Conservation (phyloP, 1,284 basidiomycete species). For the Tilletia setariae region DNA sequence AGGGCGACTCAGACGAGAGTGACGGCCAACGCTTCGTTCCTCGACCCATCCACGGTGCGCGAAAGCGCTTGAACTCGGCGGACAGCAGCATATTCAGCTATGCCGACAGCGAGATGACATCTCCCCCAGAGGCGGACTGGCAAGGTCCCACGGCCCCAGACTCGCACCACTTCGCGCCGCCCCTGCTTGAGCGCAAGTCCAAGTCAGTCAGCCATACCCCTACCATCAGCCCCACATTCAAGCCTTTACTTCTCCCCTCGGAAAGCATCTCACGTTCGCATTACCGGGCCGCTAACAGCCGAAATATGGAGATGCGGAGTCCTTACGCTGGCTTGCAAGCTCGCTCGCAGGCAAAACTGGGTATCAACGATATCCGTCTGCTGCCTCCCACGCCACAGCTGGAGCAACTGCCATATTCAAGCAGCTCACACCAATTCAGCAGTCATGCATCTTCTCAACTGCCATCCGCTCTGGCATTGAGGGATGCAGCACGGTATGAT, state of each 20-base stretch:
- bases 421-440: not conserved
- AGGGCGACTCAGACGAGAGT: constrained; percentile 7
- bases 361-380: not conserved
- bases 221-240: not conserved
- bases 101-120: not conserved
- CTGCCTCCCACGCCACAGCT: not conserved
- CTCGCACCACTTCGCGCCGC: too few species aligned
- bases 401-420: not conserved
- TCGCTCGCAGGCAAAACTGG: constrained; percentile 1
- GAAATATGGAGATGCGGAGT: not conserved
- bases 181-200: too few species aligned
- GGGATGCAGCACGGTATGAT: not conserved
- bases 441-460: too few species aligned
- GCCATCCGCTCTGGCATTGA: not conserved
- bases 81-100: constrained; percentile 6
- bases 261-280: constrained; percentile 6
- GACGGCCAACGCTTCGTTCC: constrained; percentile 11
- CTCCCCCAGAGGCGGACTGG: not conserved
- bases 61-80: not conserved
- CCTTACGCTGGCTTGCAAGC: constrained; percentile 12
- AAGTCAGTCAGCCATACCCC: not conserved
- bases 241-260: not conserved
- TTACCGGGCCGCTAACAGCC: not conserved
- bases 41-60: not conserved
- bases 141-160: not conserved